A percentile compares a stretch with the other conserved stretches of the same genome.
phyloP scores from a whole-genome alignment of 441 rosid species.

The Euphorbia schlechtendalii region DNA sequence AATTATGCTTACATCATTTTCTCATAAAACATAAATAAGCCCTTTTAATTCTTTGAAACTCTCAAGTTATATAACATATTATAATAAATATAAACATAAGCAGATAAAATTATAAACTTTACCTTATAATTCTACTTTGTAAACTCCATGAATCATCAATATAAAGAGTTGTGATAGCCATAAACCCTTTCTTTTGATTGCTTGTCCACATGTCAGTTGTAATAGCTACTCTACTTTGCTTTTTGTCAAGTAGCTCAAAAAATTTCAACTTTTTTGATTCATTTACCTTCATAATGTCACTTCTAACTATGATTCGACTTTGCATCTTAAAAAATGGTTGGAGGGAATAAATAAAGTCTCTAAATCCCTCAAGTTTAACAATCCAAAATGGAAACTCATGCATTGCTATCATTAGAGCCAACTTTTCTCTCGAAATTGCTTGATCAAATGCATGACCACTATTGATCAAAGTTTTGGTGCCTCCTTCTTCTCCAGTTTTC shows the following conservation, averaged over 20 bases:
- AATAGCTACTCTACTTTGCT: background rate
- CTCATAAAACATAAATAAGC: background rate
- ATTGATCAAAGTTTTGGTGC: background rate
- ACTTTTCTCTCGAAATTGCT: background rate
- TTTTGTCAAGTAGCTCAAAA: background rate
- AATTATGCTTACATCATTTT: no score
- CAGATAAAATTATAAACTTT: background rate
- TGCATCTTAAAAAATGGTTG: background rate
- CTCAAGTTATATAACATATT: no score
- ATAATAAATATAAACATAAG: no score
- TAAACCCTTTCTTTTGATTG: background rate
- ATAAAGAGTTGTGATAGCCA: background rate
- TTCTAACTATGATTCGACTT: background rate
- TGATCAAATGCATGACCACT: background rate
- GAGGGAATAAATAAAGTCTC: background rate
- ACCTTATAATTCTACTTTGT: background rate
- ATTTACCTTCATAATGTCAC: background rate
- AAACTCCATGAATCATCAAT: background rate
- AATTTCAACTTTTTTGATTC: background rate
- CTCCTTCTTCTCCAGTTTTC: background rate
- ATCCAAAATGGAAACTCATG: background rate
- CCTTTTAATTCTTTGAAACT: background rate
- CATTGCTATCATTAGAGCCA: background rate
- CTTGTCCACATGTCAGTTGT: background rate
- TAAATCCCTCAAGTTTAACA: background rate